A percentile compares a stretch with the other conserved stretches of the same genome.
Evolutionary conservation across 2,329 filamentous ascomycete genomes (phyloP).

Genomic region (Biscogniauxia mediterranea): DNA sequence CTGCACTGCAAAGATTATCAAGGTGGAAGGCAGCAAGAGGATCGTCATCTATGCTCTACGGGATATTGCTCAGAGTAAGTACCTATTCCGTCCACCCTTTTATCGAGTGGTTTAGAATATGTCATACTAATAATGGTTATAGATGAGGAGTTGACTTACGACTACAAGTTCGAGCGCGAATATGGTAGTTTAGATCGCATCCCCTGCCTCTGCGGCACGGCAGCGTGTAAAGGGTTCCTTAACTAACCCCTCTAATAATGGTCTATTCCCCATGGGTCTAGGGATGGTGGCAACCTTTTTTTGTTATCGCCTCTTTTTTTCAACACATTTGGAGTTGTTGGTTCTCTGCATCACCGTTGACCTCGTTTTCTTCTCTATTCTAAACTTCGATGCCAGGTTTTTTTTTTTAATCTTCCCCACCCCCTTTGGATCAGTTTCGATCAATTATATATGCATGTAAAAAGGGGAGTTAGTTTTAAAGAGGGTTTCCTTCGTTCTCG

Average conservation of each 20-base stretch:
- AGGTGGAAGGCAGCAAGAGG: slow-evolving; percentile 94
- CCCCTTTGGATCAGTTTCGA: background rate
- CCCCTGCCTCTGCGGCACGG: slow-evolving; percentile 92
- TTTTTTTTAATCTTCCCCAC: background rate
- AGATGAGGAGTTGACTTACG: slow-evolving; percentile 99
- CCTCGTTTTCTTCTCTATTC: slow-evolving; percentile 8
- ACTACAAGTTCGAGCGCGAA: slow-evolving; percentile 99
- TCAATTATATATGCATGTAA: slow-evolving; percentile 1
- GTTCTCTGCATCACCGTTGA: slow-evolving; percentile 14
- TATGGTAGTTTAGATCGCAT: slow-evolving; percentile 93
- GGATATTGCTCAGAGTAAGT: slow-evolving; percentile 91
- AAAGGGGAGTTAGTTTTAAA: background rate
- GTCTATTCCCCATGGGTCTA: slow-evolving; percentile 4
- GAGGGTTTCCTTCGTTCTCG: background rate
- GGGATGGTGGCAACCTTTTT: slow-evolving; percentile 8
- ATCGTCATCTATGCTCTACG: slow-evolving; percentile 98
- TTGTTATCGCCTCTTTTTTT: background rate
- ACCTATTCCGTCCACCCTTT: background rate
- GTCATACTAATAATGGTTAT: slow-evolving; percentile 28
- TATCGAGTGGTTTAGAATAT: slow-evolving; percentile 1
- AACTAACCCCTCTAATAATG: slow-evolving; percentile 58
- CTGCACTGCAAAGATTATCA: slow-evolving; percentile 99
- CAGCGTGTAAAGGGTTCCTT: slow-evolving; percentile 97
- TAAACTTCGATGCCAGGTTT: background rate
- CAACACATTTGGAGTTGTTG: slow-evolving; percentile 10